Base-by-base conservation (phyloP, 2,329 filamentous ascomycete genomes). In the Ophiostoma fasciatum region DNA sequence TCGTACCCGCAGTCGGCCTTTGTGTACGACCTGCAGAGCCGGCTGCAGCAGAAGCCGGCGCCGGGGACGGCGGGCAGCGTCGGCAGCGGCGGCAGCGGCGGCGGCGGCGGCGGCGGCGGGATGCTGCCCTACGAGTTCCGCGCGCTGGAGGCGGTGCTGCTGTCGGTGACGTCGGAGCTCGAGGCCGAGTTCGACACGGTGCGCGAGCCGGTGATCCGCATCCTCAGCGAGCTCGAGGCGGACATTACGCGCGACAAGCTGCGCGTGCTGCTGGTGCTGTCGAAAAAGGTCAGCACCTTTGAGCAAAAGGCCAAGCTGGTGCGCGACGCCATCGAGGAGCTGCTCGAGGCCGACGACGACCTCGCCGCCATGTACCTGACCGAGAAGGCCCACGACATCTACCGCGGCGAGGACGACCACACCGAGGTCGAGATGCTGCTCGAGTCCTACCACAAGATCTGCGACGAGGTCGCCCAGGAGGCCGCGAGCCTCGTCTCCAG, bases 371-470 rank as follows among this genome's bases (percentile, higher is more conserved):
- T 98, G 90, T 98, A 98, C 52, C 62, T 98, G 43, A 87, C 83
- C 1, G 90, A 96, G 57, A 88, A 94, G 53, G 69, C 73, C 3
- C 71, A 75, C 36, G 82, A 87, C 42, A 66, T 79, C 14, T 63
- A 71, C 29, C 69, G 87, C 36, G 74, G 75, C 36, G 78, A 85
- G 42, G 75, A 93, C 46, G 85, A 94, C 49, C 88, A 96, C 51
- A 90, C 88, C 19, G 90, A 98, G 58, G 82, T 98, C 6, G 90
- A 98, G 60, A 85, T 98, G 76, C 66, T 98, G 33, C 64, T 98
- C 5, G 90, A 98, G 56, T 94, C 85, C 3, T 98, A 98, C 55
- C 84, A 96, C 57, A 96, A 96, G 57, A 79, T 98, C 28, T 88
- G 85, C 46, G 90, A 98, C 53, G 90, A 98, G 63, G 94, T 96